Evolutionary conservation across 2,329 filamentous ascomycete species (phyloP), one percentile per base, ranked within the genome.

Genomic region (Aspergillus sp.): DNA sequence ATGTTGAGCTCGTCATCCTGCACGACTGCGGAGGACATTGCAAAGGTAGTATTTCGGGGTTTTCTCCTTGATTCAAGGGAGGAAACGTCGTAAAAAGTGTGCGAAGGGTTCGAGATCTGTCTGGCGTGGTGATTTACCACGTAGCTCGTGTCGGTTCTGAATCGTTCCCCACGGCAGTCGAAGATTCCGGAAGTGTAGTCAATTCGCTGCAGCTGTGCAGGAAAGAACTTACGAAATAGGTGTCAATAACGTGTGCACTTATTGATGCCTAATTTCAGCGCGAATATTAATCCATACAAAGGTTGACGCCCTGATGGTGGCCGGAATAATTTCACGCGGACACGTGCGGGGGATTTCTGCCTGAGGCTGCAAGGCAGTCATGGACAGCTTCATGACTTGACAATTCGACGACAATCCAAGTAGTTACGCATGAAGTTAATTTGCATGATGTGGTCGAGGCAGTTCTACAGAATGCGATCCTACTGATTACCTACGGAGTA

Each of bases 1-100:
- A 97, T 83, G 46, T 59, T 56, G 59, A 81, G 76, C 65, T 89
- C 86, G 70, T 86, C 83, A 56, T 71, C 68, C 42, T 66, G 61
- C 43, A 73, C 55, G 44, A 71, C 58, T 36, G 72, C 67, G 49
- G 64, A 59, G 10, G 70, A 70, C 39, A 47, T 46, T 55, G 48
- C n/a, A 39, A 40, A 19, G 19, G 19, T 19, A 19, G 19, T 19
- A 19, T 19, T 19, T 19, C 43, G 53, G n/a, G 26, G 38, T 39
- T 36, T 7, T 35, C 9, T 35, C 46, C 42, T 26, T 43, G 4
- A n/a, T 27, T 27, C 26, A 42, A 40, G 43, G 40, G 44, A 40
- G 39, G 29, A 41, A 32, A 38, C 26, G 43, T 44, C 38, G 48
- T 42, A 43, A 33, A 41, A 40, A 38, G 30, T 43, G 46, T 44